Evolutionary conservation across 2,329 filamentous ascomycete species (phyloP).

Genomic region (Cladosporium sp.): DNA sequence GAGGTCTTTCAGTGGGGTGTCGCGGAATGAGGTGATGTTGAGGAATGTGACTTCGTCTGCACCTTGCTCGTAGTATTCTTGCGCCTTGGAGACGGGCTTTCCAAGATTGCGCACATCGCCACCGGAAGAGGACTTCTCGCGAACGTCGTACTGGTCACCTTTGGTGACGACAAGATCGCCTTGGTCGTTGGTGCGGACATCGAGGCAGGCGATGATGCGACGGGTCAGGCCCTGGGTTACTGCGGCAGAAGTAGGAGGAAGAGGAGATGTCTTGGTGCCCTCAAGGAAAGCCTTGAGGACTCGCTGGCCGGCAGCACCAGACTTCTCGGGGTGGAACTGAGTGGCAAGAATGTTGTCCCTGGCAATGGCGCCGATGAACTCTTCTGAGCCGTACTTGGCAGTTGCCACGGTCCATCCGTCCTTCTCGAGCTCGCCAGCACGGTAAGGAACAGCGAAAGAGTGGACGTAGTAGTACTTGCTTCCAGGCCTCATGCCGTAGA

Average conservation of each 20-base stretch:
- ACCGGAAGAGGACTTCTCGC: slow-evolving; percentile 68
- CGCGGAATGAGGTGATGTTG: slow-evolving; percentile 97
- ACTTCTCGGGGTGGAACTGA: slow-evolving; percentile 98
- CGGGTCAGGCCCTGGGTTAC: slow-evolving; percentile 71
- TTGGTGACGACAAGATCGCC: slow-evolving; percentile 98
- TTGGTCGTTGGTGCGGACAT: slow-evolving; percentile 90
- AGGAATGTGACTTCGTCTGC: slow-evolving; percentile 97
- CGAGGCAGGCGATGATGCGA: slow-evolving; percentile 91
- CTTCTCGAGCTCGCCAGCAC: slow-evolving; percentile 70
- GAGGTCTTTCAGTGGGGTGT: slow-evolving; percentile 86
- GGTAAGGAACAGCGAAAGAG: slow-evolving; percentile 83
- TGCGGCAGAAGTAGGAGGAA: slow-evolving; percentile 45
- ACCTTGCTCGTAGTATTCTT: slow-evolving; percentile 91
- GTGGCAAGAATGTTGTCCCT: slow-evolving; percentile 85
- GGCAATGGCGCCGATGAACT: slow-evolving; percentile 87
- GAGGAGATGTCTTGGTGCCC: slow-evolving; percentile 61
- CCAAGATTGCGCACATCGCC: slow-evolving; percentile 83
- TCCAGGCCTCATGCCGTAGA: slow-evolving; percentile 76
- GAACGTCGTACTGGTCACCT: slow-evolving; percentile 97
- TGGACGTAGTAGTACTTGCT: slow-evolving; percentile 99
- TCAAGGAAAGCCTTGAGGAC: slow-evolving; percentile 84
- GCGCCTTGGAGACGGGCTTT: slow-evolving; percentile 94
- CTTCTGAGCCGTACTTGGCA: slow-evolving; percentile 81
- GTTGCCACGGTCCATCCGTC: slow-evolving; percentile 93
- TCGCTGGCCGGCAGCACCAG: slow-evolving; percentile 81